Percentiles rank a stretch among this genome's conserved stretches.
Conservation (phyloP, 2,329 filamentous ascomycete genomes). For the Delphinella strobiligena region DNA sequence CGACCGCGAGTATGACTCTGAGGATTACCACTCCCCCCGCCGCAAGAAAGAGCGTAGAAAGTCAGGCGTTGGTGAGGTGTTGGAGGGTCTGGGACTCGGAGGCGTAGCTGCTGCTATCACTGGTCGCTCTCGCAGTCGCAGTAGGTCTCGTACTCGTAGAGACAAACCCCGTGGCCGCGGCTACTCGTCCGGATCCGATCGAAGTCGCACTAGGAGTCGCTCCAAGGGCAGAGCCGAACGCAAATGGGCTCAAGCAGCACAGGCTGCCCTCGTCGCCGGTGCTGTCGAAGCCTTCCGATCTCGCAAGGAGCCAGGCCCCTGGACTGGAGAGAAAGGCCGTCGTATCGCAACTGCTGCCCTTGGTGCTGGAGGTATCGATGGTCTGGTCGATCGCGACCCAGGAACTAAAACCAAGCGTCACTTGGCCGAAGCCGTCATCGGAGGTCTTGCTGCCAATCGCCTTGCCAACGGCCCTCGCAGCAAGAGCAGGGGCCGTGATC, state of each 20-base stretch:
- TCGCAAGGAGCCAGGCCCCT: conserved; percentile 76
- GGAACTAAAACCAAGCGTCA: conserved; percentile 68
- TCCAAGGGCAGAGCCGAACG: conserved; percentile 46
- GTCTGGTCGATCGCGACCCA: conserved; percentile 54
- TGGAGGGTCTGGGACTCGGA: conserved; percentile 47
- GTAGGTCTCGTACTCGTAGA: conserved; percentile 46
- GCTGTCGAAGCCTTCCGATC: conserved; percentile 86
- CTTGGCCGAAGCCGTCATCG: conserved; percentile 74
- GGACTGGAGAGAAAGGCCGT: conserved; percentile 85
- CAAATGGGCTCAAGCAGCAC: conserved; percentile 63
- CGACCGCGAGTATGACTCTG: conserved; percentile 27
- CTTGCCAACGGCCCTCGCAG: conserved; percentile 69
- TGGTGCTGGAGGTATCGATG: conserved; percentile 77
- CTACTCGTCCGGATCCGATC: conserved; percentile 30
- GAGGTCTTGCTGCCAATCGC: conserved; percentile 75
- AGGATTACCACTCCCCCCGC: conserved; percentile 28
- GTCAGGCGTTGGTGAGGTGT: conserved; percentile 49
- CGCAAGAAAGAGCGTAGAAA: conserved; percentile 35
- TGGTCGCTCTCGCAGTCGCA: conserved; percentile 48
- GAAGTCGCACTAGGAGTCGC: conserved; percentile 39
- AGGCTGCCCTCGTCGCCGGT: conserved; percentile 79
- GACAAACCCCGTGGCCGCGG: conserved; percentile 37
- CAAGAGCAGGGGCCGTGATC: conserved; percentile 48
- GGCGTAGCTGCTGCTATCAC: conserved; percentile 38
- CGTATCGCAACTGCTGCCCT: conserved; percentile 78